Percentiles rank a stretch among this genome's conserved stretches.
These are phyloP conservation scores for Tulasnella sp. DNA, from an alignment of 768 basidiomycete genomes.

Conservation along the genomic window DNA sequence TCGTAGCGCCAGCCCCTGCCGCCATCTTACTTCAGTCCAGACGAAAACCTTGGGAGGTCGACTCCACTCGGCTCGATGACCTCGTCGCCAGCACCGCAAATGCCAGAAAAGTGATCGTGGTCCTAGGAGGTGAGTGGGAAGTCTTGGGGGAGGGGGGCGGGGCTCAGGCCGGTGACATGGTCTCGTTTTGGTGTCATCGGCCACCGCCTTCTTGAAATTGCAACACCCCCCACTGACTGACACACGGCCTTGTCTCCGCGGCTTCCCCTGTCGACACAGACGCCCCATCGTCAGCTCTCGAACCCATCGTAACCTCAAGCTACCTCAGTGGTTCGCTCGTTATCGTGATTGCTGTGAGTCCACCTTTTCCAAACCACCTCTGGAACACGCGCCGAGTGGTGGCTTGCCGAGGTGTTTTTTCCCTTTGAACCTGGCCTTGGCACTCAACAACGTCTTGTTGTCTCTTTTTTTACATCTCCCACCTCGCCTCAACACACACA, in stretches of 20 bases:
- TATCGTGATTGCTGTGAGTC: slow-evolving; percentile 18
- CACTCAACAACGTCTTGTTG: neutral
- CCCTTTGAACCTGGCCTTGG: neutral
- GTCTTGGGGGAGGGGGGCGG: neutral
- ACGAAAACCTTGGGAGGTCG: slow-evolving; percentile 22
- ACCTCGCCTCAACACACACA: no score
- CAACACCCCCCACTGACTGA: neutral
- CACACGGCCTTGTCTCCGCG: neutral
- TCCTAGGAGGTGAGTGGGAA: slow-evolving; percentile 19
- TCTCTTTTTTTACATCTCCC: neutral
- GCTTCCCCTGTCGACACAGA: neutral
- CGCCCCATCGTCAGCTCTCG: neutral
- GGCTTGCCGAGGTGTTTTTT: slow-evolving; percentile 1
- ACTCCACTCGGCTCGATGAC: slow-evolving; percentile 14
- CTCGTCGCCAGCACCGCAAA: neutral
- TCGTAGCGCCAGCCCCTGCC: slow-evolving; percentile 5
- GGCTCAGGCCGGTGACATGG: neutral
- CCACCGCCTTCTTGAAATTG: neutral
- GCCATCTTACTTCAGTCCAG: slow-evolving; percentile 16
- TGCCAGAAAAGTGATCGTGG: neutral
- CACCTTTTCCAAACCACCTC: neutral
- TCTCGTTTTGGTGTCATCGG: neutral
- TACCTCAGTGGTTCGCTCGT: slow-evolving; percentile 22
- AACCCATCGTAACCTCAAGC: slow-evolving; percentile 12
- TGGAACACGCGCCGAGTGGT: neutral